Percentiles rank a stretch among this genome's conserved stretches.
Evolutionary conservation across 1,284 basidiomycete species (phyloP).

Genomic region (Malassezia pachydermatis): DNA sequence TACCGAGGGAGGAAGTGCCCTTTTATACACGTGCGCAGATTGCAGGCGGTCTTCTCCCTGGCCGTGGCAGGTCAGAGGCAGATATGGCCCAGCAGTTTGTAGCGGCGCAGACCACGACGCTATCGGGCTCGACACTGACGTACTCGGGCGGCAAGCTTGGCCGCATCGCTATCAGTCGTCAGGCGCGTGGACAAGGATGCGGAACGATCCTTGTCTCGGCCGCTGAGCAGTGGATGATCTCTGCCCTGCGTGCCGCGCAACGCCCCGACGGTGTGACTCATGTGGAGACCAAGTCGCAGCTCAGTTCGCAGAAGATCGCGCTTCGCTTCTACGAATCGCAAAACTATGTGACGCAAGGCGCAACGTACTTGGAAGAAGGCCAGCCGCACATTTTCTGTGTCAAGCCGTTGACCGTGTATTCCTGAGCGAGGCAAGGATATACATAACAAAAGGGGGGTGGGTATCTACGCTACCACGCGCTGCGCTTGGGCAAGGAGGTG

Average conservation of each 20-base stretch:
- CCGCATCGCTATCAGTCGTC: slow-evolving; percentile 4
- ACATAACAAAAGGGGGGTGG: too few species aligned
- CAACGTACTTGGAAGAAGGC: slow-evolving; percentile 13
- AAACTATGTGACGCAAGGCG: slow-evolving; percentile 3
- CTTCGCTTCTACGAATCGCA: slow-evolving; percentile 12
- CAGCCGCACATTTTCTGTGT: slow-evolving; percentile 13
- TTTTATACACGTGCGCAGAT: not conserved
- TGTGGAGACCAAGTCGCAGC: slow-evolving; percentile 1
- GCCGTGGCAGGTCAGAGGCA: slow-evolving; percentile 8
- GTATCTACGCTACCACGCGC: not conserved
- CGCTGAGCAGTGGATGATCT: slow-evolving; percentile 12
- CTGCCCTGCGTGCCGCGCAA: not conserved
- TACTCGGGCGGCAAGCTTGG: slow-evolving; percentile 17
- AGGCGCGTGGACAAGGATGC: slow-evolving; percentile 6
- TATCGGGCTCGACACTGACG: not conserved
- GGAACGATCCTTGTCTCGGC: slow-evolving; percentile 3
- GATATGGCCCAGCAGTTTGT: not conserved
- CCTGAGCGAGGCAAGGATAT: not conserved
- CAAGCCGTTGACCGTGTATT: not conserved
- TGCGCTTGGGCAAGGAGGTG: not conserved
- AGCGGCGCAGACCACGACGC: not conserved
- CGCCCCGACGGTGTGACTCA: not conserved
- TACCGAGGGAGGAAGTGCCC: not conserved
- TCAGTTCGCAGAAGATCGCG: slow-evolving; percentile 8
- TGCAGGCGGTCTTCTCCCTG: not conserved